Base-by-base conservation (phyloP, 108 stramenopile species). In the Fistulifera pelliculosa region DNA sequence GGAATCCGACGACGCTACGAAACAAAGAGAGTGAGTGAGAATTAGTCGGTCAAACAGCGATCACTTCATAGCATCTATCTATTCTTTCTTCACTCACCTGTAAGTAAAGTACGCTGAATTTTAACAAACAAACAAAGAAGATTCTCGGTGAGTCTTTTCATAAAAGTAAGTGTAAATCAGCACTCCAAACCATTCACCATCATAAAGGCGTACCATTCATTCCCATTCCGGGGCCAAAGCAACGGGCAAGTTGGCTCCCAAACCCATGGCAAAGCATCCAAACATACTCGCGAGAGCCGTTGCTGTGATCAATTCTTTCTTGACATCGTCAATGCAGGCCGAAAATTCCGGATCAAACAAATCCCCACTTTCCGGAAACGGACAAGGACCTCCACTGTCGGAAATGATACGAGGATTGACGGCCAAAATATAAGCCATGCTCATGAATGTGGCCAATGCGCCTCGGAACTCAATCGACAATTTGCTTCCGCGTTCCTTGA, bases 141-240 rank as follows among this genome's bases (percentile, higher is more conserved):
- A 35, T 35, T 35, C 3, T 8, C 31, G 8, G 31, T 35, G 31
- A 35, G 31, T 35, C 3, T 35, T n/a, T n/a, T n/a, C n/a, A 35
- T 3, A 35, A 35, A 35, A 6, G 31, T 8, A 3, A 8, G 8
- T 35, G 31, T 3, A 35, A 35, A 35, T 6, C 6, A 35, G 31
- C 6, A 35, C 3, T 35, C 31, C 3, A 35, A 35, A 35, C 3
- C 8, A 8, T 35, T 6, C 31, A 35, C n/a, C n/a, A n/a, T n/a
- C n/a, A n/a, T n/a, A n/a, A n/a, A n/a, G n/a, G n/a, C n/a, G n/a
- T 35, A 35, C 31, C 81, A 53, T 82, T 82, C 70, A 82, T 74
- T 47, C 81, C 81, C 81, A 82, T 82, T 39, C 81, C 27, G 76
- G 76, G 17, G 76, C 70, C 10, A 82, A 54, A 38, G 81, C 81